These are phyloP conservation scores for Trametes sp. DNA, from an alignment of 1,284 basidiomycete genomes.

Conservation along the genomic window DNA sequence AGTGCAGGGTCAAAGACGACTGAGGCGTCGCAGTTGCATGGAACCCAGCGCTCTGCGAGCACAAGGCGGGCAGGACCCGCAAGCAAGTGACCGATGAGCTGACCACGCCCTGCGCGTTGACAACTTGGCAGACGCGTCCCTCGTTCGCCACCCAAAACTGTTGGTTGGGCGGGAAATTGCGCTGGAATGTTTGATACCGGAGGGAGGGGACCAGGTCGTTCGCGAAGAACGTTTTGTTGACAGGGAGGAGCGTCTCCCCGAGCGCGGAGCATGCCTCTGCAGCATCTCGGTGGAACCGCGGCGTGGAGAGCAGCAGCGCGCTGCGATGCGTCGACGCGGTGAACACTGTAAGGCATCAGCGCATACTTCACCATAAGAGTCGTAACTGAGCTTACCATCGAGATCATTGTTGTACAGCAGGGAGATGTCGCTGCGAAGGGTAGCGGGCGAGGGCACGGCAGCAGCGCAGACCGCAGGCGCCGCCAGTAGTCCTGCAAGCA, in stretches of 20 bases:
- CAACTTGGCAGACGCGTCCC: conserved; percentile 33
- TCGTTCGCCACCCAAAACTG: conserved; percentile 40
- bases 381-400: conserved; percentile 30
- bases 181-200: conserved; percentile 37
- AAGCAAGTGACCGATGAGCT: conserved; percentile 32
- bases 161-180: conserved; percentile 30
- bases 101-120: conserved; percentile 35
- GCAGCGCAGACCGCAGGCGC: conserved; percentile 20
- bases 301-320: conserved; percentile 34
- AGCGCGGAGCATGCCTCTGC: conserved; percentile 33
- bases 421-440: conserved; percentile 32
- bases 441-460: conserved; percentile 25
- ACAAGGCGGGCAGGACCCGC: conserved; percentile 37
- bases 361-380: background rate
- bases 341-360: conserved; percentile 20
- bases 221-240: conserved; percentile 37
- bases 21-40: conserved; percentile 29
- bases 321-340: conserved; percentile 34
- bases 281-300: conserved; percentile 29
- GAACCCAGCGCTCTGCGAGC: conserved; percentile 38
- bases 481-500: conserved; percentile 6
- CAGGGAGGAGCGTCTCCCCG: conserved; percentile 38
- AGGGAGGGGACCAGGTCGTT: conserved; percentile 37
- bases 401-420: conserved; percentile 42
- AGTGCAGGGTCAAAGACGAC: conserved; percentile 33